Evolutionary conservation across 1,139 yeast species (phyloP).

Genomic region (Debaryomyces singareniensis): DNA sequence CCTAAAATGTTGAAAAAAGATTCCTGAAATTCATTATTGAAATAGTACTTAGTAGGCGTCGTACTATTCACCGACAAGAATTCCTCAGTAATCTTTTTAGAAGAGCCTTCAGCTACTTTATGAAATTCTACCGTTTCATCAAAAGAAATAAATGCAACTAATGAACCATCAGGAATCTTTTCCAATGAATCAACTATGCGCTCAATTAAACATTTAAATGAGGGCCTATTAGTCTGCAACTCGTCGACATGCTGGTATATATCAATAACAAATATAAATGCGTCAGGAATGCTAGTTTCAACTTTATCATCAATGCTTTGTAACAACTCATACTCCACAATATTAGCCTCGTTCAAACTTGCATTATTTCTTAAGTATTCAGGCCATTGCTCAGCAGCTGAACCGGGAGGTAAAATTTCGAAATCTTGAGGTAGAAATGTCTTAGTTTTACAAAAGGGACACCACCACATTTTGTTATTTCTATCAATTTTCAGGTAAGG

Average conservation of each 20-base stretch:
- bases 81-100: neutral
- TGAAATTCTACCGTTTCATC: constrained; percentile 23
- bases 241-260: constrained; percentile 24
- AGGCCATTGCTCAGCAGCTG: neutral
- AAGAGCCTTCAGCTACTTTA: constrained; percentile 4
- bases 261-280: constrained; percentile 24
- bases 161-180: constrained; percentile 15
- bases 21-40: too few species aligned
- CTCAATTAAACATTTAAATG: constrained; percentile 14
- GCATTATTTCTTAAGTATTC: neutral
- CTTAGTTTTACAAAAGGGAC: constrained; percentile 29
- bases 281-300: constrained; percentile 7
- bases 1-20: neutral
- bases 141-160: constrained; percentile 23
- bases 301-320: constrained; percentile 12
- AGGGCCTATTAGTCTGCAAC: constrained; percentile 6
- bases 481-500: constrained; percentile 26
- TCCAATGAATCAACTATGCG: constrained; percentile 13
- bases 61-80: too few species aligned
- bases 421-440: constrained; percentile 15
- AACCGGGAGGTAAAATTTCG: neutral
- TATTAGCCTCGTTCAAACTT: constrained; percentile 13
- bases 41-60: too few species aligned
- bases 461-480: constrained; percentile 32
- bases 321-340: constrained; percentile 25